phyloP scores from a whole-genome alignment of 306 rosid genomes.

The Gastrolobium bilobum region DNA sequence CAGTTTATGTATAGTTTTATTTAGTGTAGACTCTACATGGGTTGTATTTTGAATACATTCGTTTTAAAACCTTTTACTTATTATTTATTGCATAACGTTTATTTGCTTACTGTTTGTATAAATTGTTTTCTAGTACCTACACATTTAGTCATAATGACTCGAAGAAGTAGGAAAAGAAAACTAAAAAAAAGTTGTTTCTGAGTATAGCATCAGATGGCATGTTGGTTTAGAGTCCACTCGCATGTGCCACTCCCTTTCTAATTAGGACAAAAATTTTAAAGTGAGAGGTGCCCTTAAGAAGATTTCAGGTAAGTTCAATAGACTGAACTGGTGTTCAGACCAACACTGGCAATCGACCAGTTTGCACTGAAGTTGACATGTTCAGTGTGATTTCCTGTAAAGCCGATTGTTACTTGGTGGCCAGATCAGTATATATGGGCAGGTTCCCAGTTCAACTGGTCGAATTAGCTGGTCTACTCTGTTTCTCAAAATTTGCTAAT shows the following conservation, averaged over 20 bases:
- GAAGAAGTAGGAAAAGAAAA: not conserved
- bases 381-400: not conserved
- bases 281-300: not conserved
- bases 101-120: not conserved
- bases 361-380: not conserved
- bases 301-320: not conserved
- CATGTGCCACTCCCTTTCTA: not conserved
- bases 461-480: not conserved
- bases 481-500: constrained; percentile 1
- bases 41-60: not conserved
- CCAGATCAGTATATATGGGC: not conserved
- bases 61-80: constrained; percentile 14
- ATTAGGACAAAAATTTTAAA: not conserved
- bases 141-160: constrained; percentile 30
- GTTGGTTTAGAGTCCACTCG: constrained; percentile 2
- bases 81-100: constrained; percentile 21
- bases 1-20: constrained; percentile 2
- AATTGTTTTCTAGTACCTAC: not conserved
- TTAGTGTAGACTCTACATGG: constrained; percentile 1
- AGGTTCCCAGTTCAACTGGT: constrained; percentile 1
- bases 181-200: constrained; percentile 23
- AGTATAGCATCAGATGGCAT: constrained; percentile 29
- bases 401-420: constrained; percentile 9
- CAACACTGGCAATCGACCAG: constrained; percentile 18
- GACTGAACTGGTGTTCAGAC: not conserved